Evolutionary conservation across 306 rosid species (phyloP), one percentile per base, ranked within the genome.

Genomic region (Trifolium subterraneum): DNA sequence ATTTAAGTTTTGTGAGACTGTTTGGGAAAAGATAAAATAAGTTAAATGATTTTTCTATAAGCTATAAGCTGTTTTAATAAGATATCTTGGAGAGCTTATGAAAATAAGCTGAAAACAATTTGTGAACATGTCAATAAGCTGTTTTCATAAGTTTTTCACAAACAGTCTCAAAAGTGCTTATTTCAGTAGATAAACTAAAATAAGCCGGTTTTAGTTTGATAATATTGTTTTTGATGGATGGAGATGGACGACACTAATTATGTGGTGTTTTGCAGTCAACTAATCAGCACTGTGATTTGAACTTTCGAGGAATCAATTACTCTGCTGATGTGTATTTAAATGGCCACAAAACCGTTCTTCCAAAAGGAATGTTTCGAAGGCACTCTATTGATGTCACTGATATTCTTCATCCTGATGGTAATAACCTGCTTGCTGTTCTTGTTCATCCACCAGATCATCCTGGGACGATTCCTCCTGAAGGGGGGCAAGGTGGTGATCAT

Each of bases 381-480:
- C 98, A 93, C 72, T 82, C 88, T 75, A 80, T 91, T 18, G 90
- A 93, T 84, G 90, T 93, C 86, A 86, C 97, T 27, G 94, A 87
- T 77, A 79, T 93, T 78, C 80, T 91, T 73, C 87, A 74, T 81
- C 75, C 88, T 7, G 89, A 87, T 56, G 90, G 98, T 10, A 74
- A 70, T 71, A 93, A 93, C 79, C 72, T 89, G 85, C 89, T 93
- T 75, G 98, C 98, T 61, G 91, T 91, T 86, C 90, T 93, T 81
- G 98, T 93, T 72, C 88, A 91, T 74, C 98, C 98, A 62, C 98
- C 98, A 1, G 97, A 93, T 84, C 94, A 93, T 84, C 98, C 98
- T 0, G 98, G 98, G 36, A 86, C 73, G 38, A 91, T 93, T 70
- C 97, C 97, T 35, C 79, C 87, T 1, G 1, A 84, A 62, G 97